These are phyloP conservation scores for Hygrocybe punicea DNA, from an alignment of 768 basidiomycete genomes.

Conservation along the genomic window DNA sequence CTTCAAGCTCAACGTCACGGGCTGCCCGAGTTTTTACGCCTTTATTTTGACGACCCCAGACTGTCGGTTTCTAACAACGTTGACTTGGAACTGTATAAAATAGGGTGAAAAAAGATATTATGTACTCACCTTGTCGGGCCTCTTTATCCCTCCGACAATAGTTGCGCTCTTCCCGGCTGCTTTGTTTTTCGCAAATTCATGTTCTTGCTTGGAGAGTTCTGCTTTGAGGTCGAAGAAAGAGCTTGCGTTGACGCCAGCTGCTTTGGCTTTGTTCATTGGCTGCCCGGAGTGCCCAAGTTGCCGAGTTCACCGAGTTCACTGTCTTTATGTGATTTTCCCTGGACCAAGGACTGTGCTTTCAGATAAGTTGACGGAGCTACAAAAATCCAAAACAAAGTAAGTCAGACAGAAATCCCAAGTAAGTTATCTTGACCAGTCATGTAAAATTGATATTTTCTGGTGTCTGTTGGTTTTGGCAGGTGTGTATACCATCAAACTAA, in stretches of 20 bases:
- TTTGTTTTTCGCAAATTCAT: constrained; percentile 56
- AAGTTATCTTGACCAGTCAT: too few relatives aligned
- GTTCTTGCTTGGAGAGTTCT: constrained; percentile 61
- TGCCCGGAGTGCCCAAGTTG: too few relatives aligned
- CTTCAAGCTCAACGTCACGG: constrained; percentile 70
- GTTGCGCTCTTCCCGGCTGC: constrained; percentile 51
- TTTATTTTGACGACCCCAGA: constrained; percentile 75
- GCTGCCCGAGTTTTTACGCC: constrained; percentile 62
- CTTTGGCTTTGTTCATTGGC: constrained; percentile 58
- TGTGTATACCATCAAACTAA: too few relatives aligned
- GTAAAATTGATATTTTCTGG: too few relatives aligned
- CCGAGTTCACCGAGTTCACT: too few relatives aligned
- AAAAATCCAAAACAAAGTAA: too few relatives aligned
- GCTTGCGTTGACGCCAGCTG: constrained; percentile 64
- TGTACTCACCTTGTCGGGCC: constrained; percentile 63
- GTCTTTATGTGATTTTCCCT: too few relatives aligned
- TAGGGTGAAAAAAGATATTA: neutral
- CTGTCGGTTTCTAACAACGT: constrained; percentile 59
- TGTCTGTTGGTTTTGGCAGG: too few relatives aligned
- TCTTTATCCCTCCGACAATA: constrained; percentile 60
- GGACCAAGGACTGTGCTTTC: too few relatives aligned
- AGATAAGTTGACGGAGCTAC: too few relatives aligned
- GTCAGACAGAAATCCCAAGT: too few relatives aligned
- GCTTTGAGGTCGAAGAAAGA: constrained; percentile 85
- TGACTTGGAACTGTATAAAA: neutral